phyloP scores from a whole-genome alignment of 257 asterid genomes.

The Agastache rugosa region DNA sequence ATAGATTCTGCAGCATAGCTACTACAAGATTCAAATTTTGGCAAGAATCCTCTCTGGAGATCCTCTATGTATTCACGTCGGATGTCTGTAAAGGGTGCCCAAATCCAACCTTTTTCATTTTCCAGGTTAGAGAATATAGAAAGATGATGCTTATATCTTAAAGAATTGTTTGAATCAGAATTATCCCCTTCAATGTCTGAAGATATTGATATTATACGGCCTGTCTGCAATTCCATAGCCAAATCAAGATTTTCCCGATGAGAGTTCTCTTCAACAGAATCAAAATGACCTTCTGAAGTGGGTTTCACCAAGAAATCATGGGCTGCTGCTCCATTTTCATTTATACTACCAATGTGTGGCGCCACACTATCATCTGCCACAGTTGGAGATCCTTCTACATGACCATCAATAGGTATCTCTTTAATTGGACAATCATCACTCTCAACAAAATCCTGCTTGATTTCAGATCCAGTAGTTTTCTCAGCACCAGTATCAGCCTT shows the following conservation, averaged over 20 bases:
- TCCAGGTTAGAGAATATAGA: slow-evolving; percentile 45
- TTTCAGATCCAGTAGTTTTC: slow-evolving; percentile 40
- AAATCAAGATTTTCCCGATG: slow-evolving; percentile 41
- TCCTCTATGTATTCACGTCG: slow-evolving; percentile 63
- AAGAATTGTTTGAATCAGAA: slow-evolving; percentile 43
- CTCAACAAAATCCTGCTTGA: slow-evolving; percentile 39
- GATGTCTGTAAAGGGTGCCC: slow-evolving; percentile 79
- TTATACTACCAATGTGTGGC: slow-evolving; percentile 23
- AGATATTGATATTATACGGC: slow-evolving; percentile 46
- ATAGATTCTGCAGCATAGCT: slow-evolving; percentile 53
- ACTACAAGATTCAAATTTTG: slow-evolving; percentile 60
- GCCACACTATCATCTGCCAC: slow-evolving; percentile 34
- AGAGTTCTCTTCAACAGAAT: slow-evolving; percentile 43
- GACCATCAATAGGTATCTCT: slow-evolving; percentile 57
- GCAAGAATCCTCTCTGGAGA: slow-evolving; percentile 63
- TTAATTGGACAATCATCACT: slow-evolving; percentile 43
- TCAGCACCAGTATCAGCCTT: slow-evolving; percentile 44
- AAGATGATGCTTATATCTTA: slow-evolving; percentile 39
- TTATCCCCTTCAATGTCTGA: slow-evolving; percentile 40
- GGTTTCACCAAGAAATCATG: slow-evolving; percentile 45
- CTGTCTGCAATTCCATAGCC: slow-evolving; percentile 41
- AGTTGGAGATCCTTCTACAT: slow-evolving; percentile 41
- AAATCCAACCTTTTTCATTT: slow-evolving; percentile 63
- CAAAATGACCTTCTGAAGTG: slow-evolving; percentile 41
- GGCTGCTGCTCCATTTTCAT: slow-evolving; percentile 43